Base-by-base conservation (phyloP, 1,139 yeast genomes). In the Pichia sp. region DNA sequence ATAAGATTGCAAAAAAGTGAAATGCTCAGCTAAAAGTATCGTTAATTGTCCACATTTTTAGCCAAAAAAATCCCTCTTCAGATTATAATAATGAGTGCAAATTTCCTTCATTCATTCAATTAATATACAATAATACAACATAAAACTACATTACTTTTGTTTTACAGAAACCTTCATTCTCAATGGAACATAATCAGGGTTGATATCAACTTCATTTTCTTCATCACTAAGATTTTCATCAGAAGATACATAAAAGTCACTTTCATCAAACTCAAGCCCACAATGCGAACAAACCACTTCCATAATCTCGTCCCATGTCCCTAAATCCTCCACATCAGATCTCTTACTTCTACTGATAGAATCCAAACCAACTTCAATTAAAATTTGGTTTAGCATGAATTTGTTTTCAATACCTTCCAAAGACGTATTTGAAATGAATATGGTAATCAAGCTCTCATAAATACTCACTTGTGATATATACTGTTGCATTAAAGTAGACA, bases 291-390 rank as follows among this genome's bases (percentile, higher is more conserved):
- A 61, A 4, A 61, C 51, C 1, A 52, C 54, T 36, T 59, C 64
- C 64, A 61, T 61, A 1, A 52, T 57, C 32, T 59, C 61, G 22
- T 58, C 60, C 64, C 64, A 61, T 6, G 46, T 46, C 3, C 58
- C 51, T 20, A 57, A 45, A 38, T 50, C 51, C 10, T 43, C 41
- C 8, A 57, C 48, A 19, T 46, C 44, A 1, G 52, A 43, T 10
- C 53, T 35, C 4, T 54, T 46, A 31, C 56, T 47, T 20, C 39
- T 43, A n/a, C 39, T 23, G 12, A 34, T 36, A 2, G 34, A 28
- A 15, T 38, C 40, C 4, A 48, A 32, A 1, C 50, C 50, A 11
- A 59, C 45, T 40, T 59, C 61, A 31, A 58, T 48, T n/a, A 52
- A 35, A 4, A 56, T 43, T 32, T 48, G 51, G 9, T 43, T 48